Base-by-base conservation (phyloP, 2,329 filamentous ascomycete species). In the Penicillium concentricum region DNA sequence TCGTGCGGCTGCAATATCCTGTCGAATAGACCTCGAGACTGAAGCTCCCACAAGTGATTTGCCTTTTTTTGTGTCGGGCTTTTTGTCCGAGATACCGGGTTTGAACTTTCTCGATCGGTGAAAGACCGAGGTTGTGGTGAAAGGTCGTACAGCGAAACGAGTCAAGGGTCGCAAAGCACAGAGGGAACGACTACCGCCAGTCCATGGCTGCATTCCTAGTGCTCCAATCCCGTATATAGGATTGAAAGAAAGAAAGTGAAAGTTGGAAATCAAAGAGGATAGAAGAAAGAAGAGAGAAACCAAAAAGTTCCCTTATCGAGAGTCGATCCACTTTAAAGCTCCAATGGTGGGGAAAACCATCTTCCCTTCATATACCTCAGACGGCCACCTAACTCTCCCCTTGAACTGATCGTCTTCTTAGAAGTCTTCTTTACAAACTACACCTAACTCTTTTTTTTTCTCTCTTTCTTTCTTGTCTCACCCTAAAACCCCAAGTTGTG, bases 161-260 rank as follows among this genome's bases (percentile, higher is more conserved):
- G 67, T 52, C 30, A 67, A 58, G 38, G 69, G 61, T 61, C 69
- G 72, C 58, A 77, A 74, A 30, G 71, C 62, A 67, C 76, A 77
- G 61, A 78, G 69, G 71, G 77, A 79, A 46, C 68, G 71, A 63
- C 69, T 67, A 65, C 60, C 69, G 51, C 63, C 65, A 53, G 65
- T 66, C 66, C 75, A 73, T 70, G 67, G 61, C 69, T 70, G 74
- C 78, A 80, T 79, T 65, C 69, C 69, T 67, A 51, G 39, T 26
- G 9, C 24, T 34, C 30, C 54, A 57, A 47, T 42, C 28, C 44
- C 46, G 39, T 51, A 51, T 28, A 51, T 13, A 35, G 45, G 38
- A 37, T 26, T 8, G 22, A 18, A 28, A 30, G 24, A 52, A 47
- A 52, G 13, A 22, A 30, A 18, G 4, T 37, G 37, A 4, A 28